Evolutionary conservation across 495 filamentous ascomycete species (phyloP), one percentile per base, ranked within the genome.

Genomic region (Xeromyces bisporus): DNA sequence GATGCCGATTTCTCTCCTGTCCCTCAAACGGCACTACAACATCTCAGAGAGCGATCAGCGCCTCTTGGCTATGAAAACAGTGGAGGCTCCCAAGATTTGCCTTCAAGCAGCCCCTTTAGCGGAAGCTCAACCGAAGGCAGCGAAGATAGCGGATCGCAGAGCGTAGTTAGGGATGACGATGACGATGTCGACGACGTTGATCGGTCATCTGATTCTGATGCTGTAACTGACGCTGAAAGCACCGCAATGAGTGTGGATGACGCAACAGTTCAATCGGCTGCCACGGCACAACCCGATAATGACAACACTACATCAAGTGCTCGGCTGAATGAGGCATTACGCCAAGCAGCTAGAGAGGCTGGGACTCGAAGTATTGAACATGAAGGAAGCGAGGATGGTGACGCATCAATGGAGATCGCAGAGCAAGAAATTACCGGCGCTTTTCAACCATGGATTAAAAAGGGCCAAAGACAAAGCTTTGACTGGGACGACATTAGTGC

Each of bases 41-140:
- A 75, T 42, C 39, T 61, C 6, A 32, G 36, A 26, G 46, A 44
- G 13, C 43, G 35, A 10, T 31, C 42, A 4, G 29, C 36, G 29
- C 41, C 42, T 28, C 32, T 39, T 6, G 34, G 32, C 6, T 44
- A 41, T 21, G 42, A 46, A 15, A 38, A 32, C 14, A n/a, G 35
- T 2, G 30, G 24, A n/a, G 36, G 33, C 3, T 40, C 36, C 5
- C 40, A 77, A 13, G 73, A 80, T 6, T 62, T 77, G 14, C n/a
- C n/a, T n/a, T 83, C 81, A 12, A 87, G 82, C 2, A 86, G 78
- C 35, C 73, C 84, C 3, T 80, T 75, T 38, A 86, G 82, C 38
- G 61, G 76, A 51, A 70, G 64, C 45, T 77, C 75, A 20, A 65
- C 62, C 15, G 48, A 43, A 8, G 68, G 60, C 7, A 69, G 68